phyloP scores from a whole-genome alignment of 768 basidiomycete species.

The Lentinula lateritia region DNA sequence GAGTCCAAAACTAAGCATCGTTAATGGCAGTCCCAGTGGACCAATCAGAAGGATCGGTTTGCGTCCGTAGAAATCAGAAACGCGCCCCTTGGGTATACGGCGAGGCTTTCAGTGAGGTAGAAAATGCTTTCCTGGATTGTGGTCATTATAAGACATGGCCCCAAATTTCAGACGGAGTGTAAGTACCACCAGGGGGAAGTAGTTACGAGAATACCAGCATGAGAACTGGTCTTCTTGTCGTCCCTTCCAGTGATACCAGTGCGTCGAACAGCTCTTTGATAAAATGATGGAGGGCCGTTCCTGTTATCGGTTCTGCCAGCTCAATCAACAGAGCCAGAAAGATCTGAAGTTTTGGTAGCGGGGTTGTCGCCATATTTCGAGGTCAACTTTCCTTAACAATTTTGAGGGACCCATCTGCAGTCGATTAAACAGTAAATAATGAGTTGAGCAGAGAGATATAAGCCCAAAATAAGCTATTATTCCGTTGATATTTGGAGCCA shows the following conservation, averaged over 20 bases:
- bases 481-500: too few relatives aligned
- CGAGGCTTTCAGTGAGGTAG: constrained; percentile 20
- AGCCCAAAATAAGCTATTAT: too few relatives aligned
- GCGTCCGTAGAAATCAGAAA: constrained; percentile 24
- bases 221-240: constrained; percentile 15
- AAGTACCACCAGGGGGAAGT: neutral
- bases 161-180: neutral
- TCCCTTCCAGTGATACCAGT: constrained; percentile 13
- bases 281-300: constrained; percentile 20
- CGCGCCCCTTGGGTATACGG: constrained; percentile 23
- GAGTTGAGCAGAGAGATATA: too few relatives aligned
- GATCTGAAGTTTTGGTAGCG: constrained; percentile 33
- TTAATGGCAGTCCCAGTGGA: constrained; percentile 20
- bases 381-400: neutral
- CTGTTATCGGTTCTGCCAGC: constrained; percentile 25
- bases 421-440: too few relatives aligned
- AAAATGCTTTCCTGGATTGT: constrained; percentile 21
- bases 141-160: neutral
- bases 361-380: constrained; percentile 13
- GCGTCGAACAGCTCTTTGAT: constrained; percentile 11
- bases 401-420: too few relatives aligned
- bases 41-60: constrained; percentile 24
- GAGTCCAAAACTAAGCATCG: constrained; percentile 23
- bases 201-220: constrained; percentile 17
- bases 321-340: constrained; percentile 29